phyloP scores from a whole-genome alignment of 2,329 filamentous ascomycete species.

The Fusarium buharicum region DNA sequence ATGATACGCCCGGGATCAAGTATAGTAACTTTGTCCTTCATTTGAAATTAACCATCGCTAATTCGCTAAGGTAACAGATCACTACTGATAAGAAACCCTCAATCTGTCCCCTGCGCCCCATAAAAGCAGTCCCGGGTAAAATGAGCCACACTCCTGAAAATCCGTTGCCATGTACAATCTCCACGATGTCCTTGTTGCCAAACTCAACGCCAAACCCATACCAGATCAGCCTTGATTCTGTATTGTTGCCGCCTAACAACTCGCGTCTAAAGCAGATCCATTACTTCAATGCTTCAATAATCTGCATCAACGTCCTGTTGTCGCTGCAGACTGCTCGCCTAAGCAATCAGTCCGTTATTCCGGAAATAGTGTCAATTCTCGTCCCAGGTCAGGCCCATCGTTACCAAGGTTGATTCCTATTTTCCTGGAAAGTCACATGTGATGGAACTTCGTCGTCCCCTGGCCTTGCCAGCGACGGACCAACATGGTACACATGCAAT shows the following conservation, averaged over 20 bases:
- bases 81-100: constrained; percentile 13
- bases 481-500: constrained; percentile 17
- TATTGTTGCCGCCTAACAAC: constrained; percentile 14
- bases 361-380: background rate
- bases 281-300: constrained; percentile 12
- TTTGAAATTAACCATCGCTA: constrained; percentile 40
- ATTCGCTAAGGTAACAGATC: constrained; percentile 41
- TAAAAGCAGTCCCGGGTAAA: constrained; percentile 14
- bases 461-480: constrained; percentile 6
- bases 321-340: background rate
- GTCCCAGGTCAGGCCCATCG: background rate
- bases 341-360: background rate
- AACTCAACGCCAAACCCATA: constrained; percentile 37
- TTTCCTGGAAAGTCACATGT: constrained; percentile 12
- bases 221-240: constrained; percentile 15
- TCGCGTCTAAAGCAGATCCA: background rate
- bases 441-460: constrained; percentile 17
- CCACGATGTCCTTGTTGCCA: constrained; percentile 27
- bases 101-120: constrained; percentile 15
- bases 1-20: background rate
- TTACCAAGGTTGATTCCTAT: constrained; percentile 33
- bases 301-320: background rate
- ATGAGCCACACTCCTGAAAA: constrained; percentile 28
- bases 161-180: constrained; percentile 30
- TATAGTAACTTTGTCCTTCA: constrained; percentile 10